Percentiles rank a stretch among this genome's conserved stretches.
Conservation (phyloP, 2,329 filamentous ascomycete species). For the Pseudovirgaria hyperparasitica region DNA sequence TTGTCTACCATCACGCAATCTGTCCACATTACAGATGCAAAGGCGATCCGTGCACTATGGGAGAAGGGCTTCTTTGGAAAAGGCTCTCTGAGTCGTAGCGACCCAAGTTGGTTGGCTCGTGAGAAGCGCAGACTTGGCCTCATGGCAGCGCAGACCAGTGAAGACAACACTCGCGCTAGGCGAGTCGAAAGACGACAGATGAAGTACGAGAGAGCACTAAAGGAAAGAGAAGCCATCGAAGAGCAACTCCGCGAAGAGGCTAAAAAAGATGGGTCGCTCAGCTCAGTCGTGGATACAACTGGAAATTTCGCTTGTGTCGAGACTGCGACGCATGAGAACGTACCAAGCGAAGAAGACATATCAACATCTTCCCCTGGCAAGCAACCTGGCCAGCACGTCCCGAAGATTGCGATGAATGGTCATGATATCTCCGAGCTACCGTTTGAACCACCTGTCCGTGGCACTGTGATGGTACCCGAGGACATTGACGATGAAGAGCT, state of each 20-base stretch:
- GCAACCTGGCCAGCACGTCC: too few species aligned
- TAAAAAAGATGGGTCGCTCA: slow-evolving; percentile 17
- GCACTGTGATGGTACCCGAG: too few species aligned
- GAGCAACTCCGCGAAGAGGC: slow-evolving; percentile 49
- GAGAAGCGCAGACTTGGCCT: slow-evolving; percentile 62
- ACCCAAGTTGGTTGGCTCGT: slow-evolving; percentile 81
- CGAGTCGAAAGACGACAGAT: slow-evolving; percentile 69
- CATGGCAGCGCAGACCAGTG: slow-evolving; percentile 57
- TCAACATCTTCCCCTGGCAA: too few species aligned
- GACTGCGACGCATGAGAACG: too few species aligned
- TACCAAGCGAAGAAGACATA: too few species aligned
- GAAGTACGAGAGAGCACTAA: slow-evolving; percentile 85
- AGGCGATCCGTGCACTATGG: slow-evolving; percentile 73
- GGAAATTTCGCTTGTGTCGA: too few species aligned
- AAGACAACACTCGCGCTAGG: slow-evolving; percentile 64
- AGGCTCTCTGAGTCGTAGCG: slow-evolving; percentile 81
- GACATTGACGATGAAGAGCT: slow-evolving; percentile 1
- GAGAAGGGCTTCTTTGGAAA: slow-evolving; percentile 97
- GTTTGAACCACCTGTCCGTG: too few species aligned
- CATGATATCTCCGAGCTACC: too few species aligned
- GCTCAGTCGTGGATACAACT: too few species aligned
- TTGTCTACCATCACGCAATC: slow-evolving; percentile 76
- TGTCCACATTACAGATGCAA: slow-evolving; percentile 67
- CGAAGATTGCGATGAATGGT: too few species aligned
- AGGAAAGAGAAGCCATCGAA: slow-evolving; percentile 74